These are phyloP conservation scores for Thamnidium elegans DNA, from an alignment of 192 early-diverging fungal species.

Conservation along the genomic window DNA sequence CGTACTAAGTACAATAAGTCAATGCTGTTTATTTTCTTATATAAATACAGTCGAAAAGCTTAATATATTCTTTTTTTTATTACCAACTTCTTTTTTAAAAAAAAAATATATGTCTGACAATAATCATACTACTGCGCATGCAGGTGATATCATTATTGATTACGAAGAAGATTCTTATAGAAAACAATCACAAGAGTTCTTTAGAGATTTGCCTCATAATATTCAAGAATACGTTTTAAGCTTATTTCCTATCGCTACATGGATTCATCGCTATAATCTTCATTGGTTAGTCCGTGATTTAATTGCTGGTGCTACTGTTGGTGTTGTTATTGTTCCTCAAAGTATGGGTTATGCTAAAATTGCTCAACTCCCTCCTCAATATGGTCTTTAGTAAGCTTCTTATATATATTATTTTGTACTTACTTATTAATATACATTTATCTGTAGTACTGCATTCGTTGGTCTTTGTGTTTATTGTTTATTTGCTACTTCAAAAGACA, in stretches of 20 bases:
- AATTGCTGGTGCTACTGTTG: conserved; percentile 77
- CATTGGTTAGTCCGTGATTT: conserved; percentile 52
- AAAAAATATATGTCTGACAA: neutral
- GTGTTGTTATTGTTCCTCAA: conserved; percentile 73
- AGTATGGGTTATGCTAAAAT: conserved; percentile 73
- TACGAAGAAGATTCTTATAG: conserved; percentile 27
- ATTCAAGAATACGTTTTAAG: conserved; percentile 21
- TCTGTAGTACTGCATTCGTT: conserved; percentile 54
- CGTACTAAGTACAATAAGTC: neutral
- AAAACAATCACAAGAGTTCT: conserved; percentile 9
- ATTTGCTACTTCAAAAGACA: conserved; percentile 77
- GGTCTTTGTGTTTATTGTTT: conserved; percentile 55
- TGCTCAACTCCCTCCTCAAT: conserved; percentile 64
- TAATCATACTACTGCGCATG: neutral
- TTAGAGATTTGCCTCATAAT: conserved; percentile 23
- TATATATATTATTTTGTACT: too few species aligned
- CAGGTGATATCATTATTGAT: conserved; percentile 28
- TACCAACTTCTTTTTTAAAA: too few species aligned
- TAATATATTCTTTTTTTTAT: neutral
- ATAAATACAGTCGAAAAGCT: neutral
- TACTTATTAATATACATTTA: neutral
- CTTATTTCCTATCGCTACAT: conserved; percentile 36
- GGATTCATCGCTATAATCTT: conserved; percentile 40
- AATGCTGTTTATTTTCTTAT: neutral
- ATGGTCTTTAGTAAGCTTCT: conserved; percentile 66